Percentiles rank a stretch among this genome's conserved stretches.
These are phyloP conservation scores for Haplosporangium sp. DNA, from an alignment of 371 early-diverging fungal species.

Conservation along the genomic window DNA sequence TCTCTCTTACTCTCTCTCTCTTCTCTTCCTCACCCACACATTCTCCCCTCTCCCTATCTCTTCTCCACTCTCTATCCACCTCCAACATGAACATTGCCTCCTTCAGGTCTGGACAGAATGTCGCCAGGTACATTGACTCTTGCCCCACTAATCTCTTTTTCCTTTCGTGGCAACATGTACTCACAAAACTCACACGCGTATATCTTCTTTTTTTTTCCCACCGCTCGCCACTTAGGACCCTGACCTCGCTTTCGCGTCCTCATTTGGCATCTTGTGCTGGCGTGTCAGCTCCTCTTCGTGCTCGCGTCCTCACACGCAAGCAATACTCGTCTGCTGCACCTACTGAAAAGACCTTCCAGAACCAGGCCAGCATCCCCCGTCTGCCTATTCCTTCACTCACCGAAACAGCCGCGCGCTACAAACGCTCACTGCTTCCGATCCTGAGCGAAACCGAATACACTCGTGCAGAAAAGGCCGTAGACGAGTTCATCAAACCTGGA, in stretches of 20 bases:
- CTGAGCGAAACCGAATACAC: constrained; percentile 63
- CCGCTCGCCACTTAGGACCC: constrained; percentile 2
- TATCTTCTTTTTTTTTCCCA: not conserved
- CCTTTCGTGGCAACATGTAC: not conserved
- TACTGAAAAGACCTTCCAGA: constrained; percentile 69
- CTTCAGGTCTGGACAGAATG: constrained; percentile 23
- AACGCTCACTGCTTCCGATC: constrained; percentile 73
- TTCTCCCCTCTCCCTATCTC: not conserved
- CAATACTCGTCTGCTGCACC: constrained; percentile 31
- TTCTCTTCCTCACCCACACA: not conserved
- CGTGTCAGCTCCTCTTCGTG: too few relatives aligned
- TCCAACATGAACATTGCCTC: constrained; percentile 32
- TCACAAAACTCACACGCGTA: not conserved
- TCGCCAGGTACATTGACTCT: constrained; percentile 24
- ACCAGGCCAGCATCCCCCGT: constrained; percentile 79
- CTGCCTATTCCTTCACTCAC: constrained; percentile 85
- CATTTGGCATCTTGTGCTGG: too few relatives aligned
- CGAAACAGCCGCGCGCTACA: constrained; percentile 79
- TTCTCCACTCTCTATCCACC: not conserved
- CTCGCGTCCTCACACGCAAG: constrained; percentile 22
- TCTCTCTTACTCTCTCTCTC: constrained; percentile 2
- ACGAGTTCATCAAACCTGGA: constrained; percentile 68
- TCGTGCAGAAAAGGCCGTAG: constrained; percentile 65
- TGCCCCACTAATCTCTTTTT: not conserved
- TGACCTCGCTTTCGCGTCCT: constrained; percentile 26